Evolutionary conservation across 176 grass and related monocot genomes (phyloP).

Genomic region (Leersia perrieri): DNA sequence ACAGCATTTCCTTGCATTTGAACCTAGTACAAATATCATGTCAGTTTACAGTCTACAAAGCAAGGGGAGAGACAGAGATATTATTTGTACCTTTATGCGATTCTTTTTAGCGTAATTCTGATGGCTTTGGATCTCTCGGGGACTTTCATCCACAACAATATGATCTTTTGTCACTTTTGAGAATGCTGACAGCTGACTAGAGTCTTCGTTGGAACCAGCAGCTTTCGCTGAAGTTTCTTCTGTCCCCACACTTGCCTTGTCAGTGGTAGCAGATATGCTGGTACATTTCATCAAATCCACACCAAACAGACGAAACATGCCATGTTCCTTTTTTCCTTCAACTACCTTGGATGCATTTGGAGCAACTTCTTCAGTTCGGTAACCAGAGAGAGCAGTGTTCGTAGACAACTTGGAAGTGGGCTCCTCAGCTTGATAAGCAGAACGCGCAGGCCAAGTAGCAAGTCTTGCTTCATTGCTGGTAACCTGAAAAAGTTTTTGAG

Average conservation of each 20-base stretch:
- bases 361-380: slow-evolving; percentile 27
- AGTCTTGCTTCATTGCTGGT: slow-evolving; percentile 25
- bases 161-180: slow-evolving; percentile 45
- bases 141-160: slow-evolving; percentile 32
- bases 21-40: slow-evolving; percentile 54
- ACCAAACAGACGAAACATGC: slow-evolving; percentile 55
- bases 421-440: slow-evolving; percentile 37
- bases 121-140: slow-evolving; percentile 55
- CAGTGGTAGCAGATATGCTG: neutral
- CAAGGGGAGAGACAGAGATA: neutral
- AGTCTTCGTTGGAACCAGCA: slow-evolving; percentile 44
- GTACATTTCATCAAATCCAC: slow-evolving; percentile 43
- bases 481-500: slow-evolving; percentile 50
- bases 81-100: slow-evolving; percentile 42
- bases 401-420: slow-evolving; percentile 34
- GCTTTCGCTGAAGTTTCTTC: slow-evolving; percentile 15
- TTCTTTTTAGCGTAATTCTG: slow-evolving; percentile 31
- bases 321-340: slow-evolving; percentile 38
- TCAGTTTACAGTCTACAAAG: neutral
- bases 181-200: slow-evolving; percentile 39
- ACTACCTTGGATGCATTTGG: slow-evolving; percentile 22
- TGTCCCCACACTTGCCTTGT: neutral
- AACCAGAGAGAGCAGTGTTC: slow-evolving; percentile 29
- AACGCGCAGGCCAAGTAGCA: slow-evolving; percentile 34
- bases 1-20: slow-evolving; percentile 90